Base-by-base conservation (phyloP, 495 filamentous ascomycete species). In the Podospora tetraspora region DNA sequence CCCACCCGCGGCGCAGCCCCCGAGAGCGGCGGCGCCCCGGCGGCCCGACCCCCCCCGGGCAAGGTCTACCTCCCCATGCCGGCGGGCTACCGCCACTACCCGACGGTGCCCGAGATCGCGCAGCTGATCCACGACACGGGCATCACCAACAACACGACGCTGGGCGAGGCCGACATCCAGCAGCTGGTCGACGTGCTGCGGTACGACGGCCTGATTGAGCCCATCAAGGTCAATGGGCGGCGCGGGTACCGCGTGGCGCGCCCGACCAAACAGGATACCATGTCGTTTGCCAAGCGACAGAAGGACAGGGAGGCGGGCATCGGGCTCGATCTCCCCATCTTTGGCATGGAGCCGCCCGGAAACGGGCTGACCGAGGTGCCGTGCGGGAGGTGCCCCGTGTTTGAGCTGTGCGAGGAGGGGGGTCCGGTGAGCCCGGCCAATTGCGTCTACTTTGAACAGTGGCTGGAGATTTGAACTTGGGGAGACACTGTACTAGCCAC, bases 371-470 rank as follows among this genome's bases (percentile, higher is more conserved):
- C 90, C 1, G 92, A 97, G 72, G 88, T 89, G 3, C 95, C 95
- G 9, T 99, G 95, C 81, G 94, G 93, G 19, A 83, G 86, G 69
- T 99, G 95, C 76, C 95, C 96, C 0, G 95, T 97, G n/a, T 96
- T 97, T 79, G 87, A 90, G 56, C 82, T 97, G 22, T 99, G 95
- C 78, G 90, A 90, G 61, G 91, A 95, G 64, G 93, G 90, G 7
- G 93, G 93, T 1, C 90, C 91, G 10, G 92, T 98, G 37, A 95
- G 89, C 75, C 92, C 95, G 1, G 90, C 89, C 66, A 96, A 86
- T 62, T 99, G 95, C 76, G 90, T 92, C 57, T 99, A 98, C 73
- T 97, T 96, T 74, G 83, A 88, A 64, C 85, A 89, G 4, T 98
- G 94, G 94, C 78, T 97, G 22, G 79, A 81, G 43, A n/a, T 52